phyloP scores from a whole-genome alignment of 257 asterid genomes.

The Perilla frutescens region DNA sequence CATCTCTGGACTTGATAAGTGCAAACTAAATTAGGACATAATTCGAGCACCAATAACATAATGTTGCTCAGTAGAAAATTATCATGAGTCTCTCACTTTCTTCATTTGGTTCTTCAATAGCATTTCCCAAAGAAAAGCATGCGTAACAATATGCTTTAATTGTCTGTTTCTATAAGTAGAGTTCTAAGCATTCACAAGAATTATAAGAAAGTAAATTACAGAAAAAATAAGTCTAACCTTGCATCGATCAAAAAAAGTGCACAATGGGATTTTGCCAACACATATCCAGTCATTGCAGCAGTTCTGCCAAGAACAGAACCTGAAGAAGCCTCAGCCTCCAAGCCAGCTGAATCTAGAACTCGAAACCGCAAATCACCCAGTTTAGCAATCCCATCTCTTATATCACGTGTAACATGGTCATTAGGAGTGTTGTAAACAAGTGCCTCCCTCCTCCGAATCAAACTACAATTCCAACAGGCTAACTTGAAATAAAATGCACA shows the following conservation, averaged over 20 bases:
- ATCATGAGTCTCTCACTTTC: neutral
- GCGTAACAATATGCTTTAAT: neutral
- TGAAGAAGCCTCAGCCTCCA: constrained; percentile 97
- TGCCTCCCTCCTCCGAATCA: constrained; percentile 98
- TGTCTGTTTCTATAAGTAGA: constrained; percentile 19
- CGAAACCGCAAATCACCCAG: constrained; percentile 87
- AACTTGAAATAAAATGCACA: constrained; percentile 32
- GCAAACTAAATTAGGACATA: constrained; percentile 20
- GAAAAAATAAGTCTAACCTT: constrained; percentile 55
- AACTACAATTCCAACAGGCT: constrained; percentile 51
- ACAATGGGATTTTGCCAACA: constrained; percentile 68
- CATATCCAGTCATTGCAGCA: constrained; percentile 85
- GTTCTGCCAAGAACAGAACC: constrained; percentile 97
- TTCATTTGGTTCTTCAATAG: constrained; percentile 13
- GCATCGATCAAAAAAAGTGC: constrained; percentile 87
- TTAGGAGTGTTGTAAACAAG: constrained; percentile 96
- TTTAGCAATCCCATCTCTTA: constrained; percentile 94
- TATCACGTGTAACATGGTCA: constrained; percentile 94
- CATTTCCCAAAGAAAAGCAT: constrained; percentile 12
- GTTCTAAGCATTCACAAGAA: constrained; percentile 14
- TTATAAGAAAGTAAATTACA: constrained; percentile 3
- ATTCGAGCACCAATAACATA: constrained; percentile 20
- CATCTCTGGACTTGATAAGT: constrained; percentile 61
- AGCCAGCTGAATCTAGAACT: constrained; percentile 96
- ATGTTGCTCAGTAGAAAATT: constrained; percentile 9